phyloP scores from a whole-genome alignment of 78 protist genomes.

The Cavenderia fasciculata region DNA sequence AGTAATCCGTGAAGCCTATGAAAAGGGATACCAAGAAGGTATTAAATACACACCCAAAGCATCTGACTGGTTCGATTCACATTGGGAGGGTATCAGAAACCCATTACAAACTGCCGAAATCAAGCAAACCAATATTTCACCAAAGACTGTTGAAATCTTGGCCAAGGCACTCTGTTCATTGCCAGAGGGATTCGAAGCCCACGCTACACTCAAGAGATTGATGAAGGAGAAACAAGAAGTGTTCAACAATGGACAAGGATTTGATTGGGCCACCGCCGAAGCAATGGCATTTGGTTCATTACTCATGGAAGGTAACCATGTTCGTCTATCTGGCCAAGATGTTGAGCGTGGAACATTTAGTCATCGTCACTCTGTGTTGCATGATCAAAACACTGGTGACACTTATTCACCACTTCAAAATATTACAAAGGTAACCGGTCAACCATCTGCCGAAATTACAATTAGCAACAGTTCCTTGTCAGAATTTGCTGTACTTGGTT shows the following conservation, averaged over 20 bases:
- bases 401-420: slow-evolving; percentile 76
- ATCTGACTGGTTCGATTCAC: slow-evolving; percentile 79
- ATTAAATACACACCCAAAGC: slow-evolving; percentile 61
- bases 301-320: slow-evolving; percentile 91
- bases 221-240: slow-evolving; percentile 38
- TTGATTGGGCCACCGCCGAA: slow-evolving; percentile 92
- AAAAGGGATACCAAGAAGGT: slow-evolving; percentile 81
- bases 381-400: slow-evolving; percentile 88
- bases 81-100: slow-evolving; percentile 70
- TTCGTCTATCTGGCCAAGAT: slow-evolving; percentile 96
- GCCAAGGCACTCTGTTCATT: slow-evolving; percentile 50
- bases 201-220: slow-evolving; percentile 66
- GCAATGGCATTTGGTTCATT: slow-evolving; percentile 89
- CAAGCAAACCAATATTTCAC: slow-evolving; percentile 64
- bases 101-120: slow-evolving; percentile 41
- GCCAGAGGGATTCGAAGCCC: slow-evolving; percentile 84
- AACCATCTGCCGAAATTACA: slow-evolving; percentile 52
- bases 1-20: slow-evolving; percentile 72
- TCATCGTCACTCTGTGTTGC: slow-evolving; percentile 97
- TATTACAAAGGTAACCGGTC: slow-evolving; percentile 2
- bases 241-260: slow-evolving; percentile 30
- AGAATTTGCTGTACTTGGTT: slow-evolving; percentile 91
- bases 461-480: slow-evolving; percentile 82
- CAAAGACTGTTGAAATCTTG: slow-evolving; percentile 24
- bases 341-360: slow-evolving; percentile 98